Conservation (phyloP, 1,139 yeast genomes). For the Meyerozyma sp. region DNA sequence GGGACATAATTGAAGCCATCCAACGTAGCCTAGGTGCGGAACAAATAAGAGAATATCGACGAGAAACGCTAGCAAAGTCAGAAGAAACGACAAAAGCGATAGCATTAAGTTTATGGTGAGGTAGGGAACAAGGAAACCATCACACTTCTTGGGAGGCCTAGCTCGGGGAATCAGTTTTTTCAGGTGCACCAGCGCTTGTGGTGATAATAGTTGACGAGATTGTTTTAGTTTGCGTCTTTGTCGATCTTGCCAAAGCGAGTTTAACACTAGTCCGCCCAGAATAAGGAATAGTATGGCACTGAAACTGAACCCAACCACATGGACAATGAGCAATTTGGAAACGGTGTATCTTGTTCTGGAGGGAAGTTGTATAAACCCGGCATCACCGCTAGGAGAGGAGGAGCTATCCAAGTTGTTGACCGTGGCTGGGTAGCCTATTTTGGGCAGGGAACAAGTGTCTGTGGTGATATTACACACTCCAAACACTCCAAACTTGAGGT, state of each 20-base stretch:
- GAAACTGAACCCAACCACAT: constrained; percentile 79
- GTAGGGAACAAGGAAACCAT: constrained; percentile 15
- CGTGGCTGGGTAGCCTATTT: constrained; percentile 32
- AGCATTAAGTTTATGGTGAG: constrained; percentile 33
- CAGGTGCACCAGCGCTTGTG: constrained; percentile 8
- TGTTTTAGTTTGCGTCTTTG: not conserved
- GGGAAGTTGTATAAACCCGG: constrained; percentile 39
- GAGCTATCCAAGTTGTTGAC: constrained; percentile 6
- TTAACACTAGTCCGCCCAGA: not conserved
- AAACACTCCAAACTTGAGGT: constrained; percentile 73
- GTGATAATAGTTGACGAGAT: constrained; percentile 24
- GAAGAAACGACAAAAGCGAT: constrained; percentile 41
- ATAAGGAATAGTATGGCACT: constrained; percentile 45
- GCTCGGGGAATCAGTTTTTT: not conserved
- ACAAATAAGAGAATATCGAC: constrained; percentile 51
- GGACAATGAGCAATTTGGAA: constrained; percentile 68
- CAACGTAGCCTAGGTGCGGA: constrained; percentile 48
- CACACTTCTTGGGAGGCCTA: constrained; percentile 2
- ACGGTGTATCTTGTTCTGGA: constrained; percentile 58
- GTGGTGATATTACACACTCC: constrained; percentile 58
- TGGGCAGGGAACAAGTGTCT: constrained; percentile 41
- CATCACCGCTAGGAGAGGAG: constrained; percentile 13
- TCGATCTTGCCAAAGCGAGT: not conserved
- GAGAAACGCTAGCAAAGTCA: constrained; percentile 45
- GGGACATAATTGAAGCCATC: constrained; percentile 48